Base-by-base conservation (phyloP, 306 rosid genomes). In the Hippophae tibetana region DNA sequence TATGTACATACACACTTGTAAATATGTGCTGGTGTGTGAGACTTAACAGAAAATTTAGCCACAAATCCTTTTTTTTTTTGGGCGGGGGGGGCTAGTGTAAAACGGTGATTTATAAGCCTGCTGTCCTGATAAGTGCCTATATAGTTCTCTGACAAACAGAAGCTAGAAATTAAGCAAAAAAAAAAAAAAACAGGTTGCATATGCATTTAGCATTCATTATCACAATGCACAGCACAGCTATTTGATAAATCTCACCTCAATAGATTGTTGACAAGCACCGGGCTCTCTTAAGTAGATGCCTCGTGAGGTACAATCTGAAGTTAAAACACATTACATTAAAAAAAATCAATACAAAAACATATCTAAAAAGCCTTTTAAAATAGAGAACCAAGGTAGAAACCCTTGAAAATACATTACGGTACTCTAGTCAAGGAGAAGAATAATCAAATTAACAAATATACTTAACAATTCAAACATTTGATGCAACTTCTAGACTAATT, bases 251-350 rank as follows among this genome's bases (percentile, higher is more conserved):
- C 80, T 73, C 65, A 92, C 99, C 99, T 92, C 99, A 13, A 88
- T 79, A 58, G 78, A 69, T 60, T 85, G 84, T 54, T 9, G 81
- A 64, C 85, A 88, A 76, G 84, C 78, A 80, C 88, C 67, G 58
- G 88, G 82, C 85, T 92, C 96, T 78, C 99, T 85, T 47, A 92
- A 73, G 72, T 92, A 92, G 78, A 92, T 92, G 69, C 99, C 99
- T 43, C 96, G 84, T 58, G 85, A 72, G 46, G 74, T 75, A 64
- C 93, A 88, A 75, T 63, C 96, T 92, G 83, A 63, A 75, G 67
- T 73, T 47, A 67, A 68, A 57, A 74, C 71, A 64, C 73, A 80
- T 10, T 27, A 43, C 3, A 41, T 13, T 47, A 60, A 74, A 13
- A 53, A 25, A 18, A 55, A 50, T 18, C 7, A 47, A 61, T 11